phyloP scores from a whole-genome alignment of 805 yeast genomes.

The Ogataea populi-albae region DNA sequence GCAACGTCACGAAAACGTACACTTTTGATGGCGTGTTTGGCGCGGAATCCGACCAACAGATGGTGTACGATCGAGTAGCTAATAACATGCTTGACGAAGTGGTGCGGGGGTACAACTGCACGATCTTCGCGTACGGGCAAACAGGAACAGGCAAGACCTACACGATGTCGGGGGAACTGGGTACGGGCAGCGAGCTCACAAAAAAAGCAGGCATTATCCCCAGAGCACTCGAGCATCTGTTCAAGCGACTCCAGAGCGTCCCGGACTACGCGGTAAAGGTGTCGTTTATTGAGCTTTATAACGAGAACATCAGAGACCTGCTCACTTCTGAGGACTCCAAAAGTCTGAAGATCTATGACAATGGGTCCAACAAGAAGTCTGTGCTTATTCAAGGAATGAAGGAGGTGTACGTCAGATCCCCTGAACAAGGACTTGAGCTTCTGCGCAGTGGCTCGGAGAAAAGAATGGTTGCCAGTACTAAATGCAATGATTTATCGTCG shows the following conservation, averaged over 20 bases:
- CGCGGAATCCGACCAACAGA: constrained; percentile 70
- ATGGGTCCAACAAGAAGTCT: constrained; percentile 37
- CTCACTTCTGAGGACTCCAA: constrained; percentile 47
- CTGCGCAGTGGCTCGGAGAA: constrained; percentile 56
- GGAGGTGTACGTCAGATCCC: constrained; percentile 46
- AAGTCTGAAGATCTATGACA: constrained; percentile 54
- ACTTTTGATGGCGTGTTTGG: constrained; percentile 81
- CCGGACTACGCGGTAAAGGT: constrained; percentile 67
- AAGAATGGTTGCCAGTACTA: constrained; percentile 75
- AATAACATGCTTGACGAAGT: constrained; percentile 63
- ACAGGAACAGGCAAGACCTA: constrained; percentile 89
- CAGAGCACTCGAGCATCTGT: constrained; percentile 53
- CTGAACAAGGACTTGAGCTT: constrained; percentile 49
- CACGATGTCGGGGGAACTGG: constrained; percentile 70
- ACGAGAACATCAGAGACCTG: constrained; percentile 79
- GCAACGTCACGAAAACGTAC: constrained; percentile 48
- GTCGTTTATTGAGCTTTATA: constrained; percentile 82
- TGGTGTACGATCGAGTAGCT: constrained; percentile 66
- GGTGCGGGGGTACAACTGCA: constrained; percentile 73
- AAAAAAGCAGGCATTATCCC: constrained; percentile 65
- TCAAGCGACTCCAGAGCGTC: constrained; percentile 42
- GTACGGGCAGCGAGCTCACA: constrained; percentile 27
- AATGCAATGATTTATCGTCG: constrained; percentile 71
- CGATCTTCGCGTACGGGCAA: constrained; percentile 74
- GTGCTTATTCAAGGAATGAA: constrained; percentile 57